Percentiles rank a stretch among this genome's conserved stretches.
phyloP scores from a whole-genome alignment of 2,329 filamentous ascomycete species.

The Cadophora luteo-olivacea region DNA sequence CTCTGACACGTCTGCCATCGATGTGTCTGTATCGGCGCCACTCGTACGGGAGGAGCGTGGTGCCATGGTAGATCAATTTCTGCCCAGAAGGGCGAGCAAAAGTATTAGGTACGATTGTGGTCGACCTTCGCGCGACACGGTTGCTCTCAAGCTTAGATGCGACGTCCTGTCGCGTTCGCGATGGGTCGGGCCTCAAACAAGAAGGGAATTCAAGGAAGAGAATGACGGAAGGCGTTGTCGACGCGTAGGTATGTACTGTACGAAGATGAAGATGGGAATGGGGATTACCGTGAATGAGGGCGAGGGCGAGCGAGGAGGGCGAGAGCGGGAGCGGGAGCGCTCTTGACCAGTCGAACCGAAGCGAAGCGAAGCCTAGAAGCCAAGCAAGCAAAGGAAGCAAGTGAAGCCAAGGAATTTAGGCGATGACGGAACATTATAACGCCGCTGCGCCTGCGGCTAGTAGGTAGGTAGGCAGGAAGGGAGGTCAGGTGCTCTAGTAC shows the following conservation, averaged over 20 bases:
- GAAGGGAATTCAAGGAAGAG: background rate
- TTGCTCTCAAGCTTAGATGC: background rate
- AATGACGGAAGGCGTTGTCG: background rate
- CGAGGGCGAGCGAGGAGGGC: too few species aligned
- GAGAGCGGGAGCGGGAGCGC: background rate
- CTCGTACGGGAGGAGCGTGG: conserved; percentile 60
- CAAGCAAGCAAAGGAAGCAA: too few species aligned
- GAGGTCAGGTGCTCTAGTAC: too few species aligned
- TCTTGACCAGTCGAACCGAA: too few species aligned
- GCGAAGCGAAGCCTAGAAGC: too few species aligned
- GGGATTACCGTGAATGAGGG: background rate
- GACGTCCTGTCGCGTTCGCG: conserved; percentile 6
- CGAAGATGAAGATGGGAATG: background rate
- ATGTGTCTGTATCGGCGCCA: conserved; percentile 57
- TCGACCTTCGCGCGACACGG: background rate
- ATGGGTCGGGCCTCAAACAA: background rate
- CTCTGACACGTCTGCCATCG: conserved; percentile 65
- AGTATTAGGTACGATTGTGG: background rate
- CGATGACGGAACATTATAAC: background rate
- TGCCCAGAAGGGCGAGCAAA: conserved; percentile 35
- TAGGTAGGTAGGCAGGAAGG: too few species aligned
- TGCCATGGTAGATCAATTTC: conserved; percentile 53
- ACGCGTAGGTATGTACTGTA: background rate
- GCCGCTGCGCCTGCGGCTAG: too few species aligned
- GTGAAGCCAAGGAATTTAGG: background rate